Base-by-base conservation (phyloP, 495 filamentous ascomycete species). In the Patellaria atrata region DNA sequence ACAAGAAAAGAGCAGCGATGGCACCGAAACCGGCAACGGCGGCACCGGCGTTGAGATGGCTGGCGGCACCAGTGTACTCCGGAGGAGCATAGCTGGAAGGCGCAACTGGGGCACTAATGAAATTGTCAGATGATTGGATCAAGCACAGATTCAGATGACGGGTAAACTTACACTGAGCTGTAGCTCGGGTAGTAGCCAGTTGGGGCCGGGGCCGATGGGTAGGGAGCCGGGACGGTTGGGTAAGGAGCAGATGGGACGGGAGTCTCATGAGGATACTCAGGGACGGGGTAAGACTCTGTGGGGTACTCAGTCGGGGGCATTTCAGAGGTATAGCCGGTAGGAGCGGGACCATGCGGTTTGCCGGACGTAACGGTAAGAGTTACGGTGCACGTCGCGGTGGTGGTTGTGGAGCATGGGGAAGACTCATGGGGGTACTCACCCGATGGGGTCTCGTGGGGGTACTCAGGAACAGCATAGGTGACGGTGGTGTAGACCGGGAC, bases 21-120 rank as follows among this genome's bases (percentile, higher is more conserved):
- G 41, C 41, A 44, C 41, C 41, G 27, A 44, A 38, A 47, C 44
- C 44, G 39, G 44, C 44, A 21, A 43, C 44, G 44, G 43, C 41
- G 39, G 38, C 34, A 25, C 29, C 44, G 20, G 38, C 29, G 23
- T 47, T 20, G 37, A 22, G 25, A 14, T 33, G 28, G 33, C 15
- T 25, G 18, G 44, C 44, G 39, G 44, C 44, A 18, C 44, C 44
- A 27, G 44, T 47, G 44, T 42, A 47, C 30, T 41, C 21, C 14
- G 44, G 38, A 29, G 44, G 38, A 22, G 27, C 39, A 26, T 38
- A 34, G 33, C 33, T 35, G 24, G 35, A 16, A n/a, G 39, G 37
- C 10, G 28, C 18, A 14, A 13, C 19, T 14, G 34, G 38, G 16
- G 20, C 21, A 22, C 44, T 39, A 31, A 39, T 47, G 15, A 30